Evolutionary conservation across 2,329 filamentous ascomycete genomes (phyloP), one percentile per base, ranked within the genome.

Genomic region (Colletotrichum sp.): DNA sequence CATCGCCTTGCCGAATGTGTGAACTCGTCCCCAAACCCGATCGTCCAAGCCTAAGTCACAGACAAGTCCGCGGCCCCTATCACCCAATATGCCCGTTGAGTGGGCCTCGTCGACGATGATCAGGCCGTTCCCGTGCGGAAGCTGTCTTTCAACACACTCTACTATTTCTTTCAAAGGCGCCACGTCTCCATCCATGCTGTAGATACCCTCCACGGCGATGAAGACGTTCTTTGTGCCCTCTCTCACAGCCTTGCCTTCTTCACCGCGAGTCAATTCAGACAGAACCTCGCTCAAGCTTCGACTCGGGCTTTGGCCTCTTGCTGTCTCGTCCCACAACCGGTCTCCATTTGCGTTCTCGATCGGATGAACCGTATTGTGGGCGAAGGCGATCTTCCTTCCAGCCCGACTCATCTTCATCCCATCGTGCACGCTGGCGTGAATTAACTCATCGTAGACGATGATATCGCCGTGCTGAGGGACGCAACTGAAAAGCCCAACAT

Each of bases 131-230:
- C 88, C 88, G 0, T 76, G 76, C 0, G 92, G 91, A 0, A 95
- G 83, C 0, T 89, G 80, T 1, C 85, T 82, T 55, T 93, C 88
- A 0, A 94, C 89, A 6, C 90, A 85, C 0, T 87, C 82, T 2
- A 94, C 88, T 21, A 96, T 90, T 8, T 92, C 88, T 13, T 81
- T 80, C 13, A 97, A 85, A 0, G 93, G 93, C 0, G 91, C 91
- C 21, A 95, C 85, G 78, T 96, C 94, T 0, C 95, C 95, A 69
- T 96, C 95, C 95, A 97, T 97, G 82, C 94, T 96, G 82, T 97
- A 96, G 1, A 95, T 87, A 0, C 90, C 91, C 79, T 95, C 94
- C 0, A 95, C 87, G 0, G 91, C 91, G n/a, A 95, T 82, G 78
- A 95, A 94, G 4, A 95, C 88, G 77, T 91, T 92, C 0, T 81